These are phyloP conservation scores for Albugo laibachii DNA, from an alignment of 352 stramenopile genomes.

Conservation along the genomic window DNA sequence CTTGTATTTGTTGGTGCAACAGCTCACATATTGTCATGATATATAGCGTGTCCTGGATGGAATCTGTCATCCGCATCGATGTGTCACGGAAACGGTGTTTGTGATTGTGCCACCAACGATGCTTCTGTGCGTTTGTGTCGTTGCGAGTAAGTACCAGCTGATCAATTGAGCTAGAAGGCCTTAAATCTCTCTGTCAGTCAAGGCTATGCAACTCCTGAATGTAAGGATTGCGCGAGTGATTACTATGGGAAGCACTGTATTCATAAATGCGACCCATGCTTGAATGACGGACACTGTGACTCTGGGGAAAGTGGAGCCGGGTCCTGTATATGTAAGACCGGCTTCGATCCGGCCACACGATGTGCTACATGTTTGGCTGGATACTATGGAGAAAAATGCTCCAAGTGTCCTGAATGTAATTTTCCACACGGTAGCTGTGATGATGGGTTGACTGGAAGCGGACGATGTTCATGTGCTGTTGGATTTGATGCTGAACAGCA, in stretches of 20 bases:
- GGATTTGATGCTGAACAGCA: slow-evolving; percentile 48
- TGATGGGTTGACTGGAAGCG: slow-evolving; percentile 53
- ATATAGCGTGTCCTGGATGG: slow-evolving; percentile 50
- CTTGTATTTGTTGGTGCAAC: background rate
- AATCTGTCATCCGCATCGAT: slow-evolving; percentile 18
- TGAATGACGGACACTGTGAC: slow-evolving; percentile 55
- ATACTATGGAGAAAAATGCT: slow-evolving; percentile 50
- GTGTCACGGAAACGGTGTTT: slow-evolving; percentile 52
- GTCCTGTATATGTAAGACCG: slow-evolving; percentile 44
- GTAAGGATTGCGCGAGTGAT: slow-evolving; percentile 28
- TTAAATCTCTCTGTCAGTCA: slow-evolving; percentile 8
- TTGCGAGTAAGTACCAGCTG: slow-evolving; percentile 32
- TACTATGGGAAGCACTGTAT: slow-evolving; percentile 37
- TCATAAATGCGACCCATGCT: slow-evolving; percentile 39
- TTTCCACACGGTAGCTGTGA: slow-evolving; percentile 73
- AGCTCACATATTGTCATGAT: background rate
- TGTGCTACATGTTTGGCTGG: slow-evolving; percentile 61
- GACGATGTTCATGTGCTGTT: slow-evolving; percentile 67
- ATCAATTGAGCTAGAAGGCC: background rate
- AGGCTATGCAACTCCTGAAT: slow-evolving; percentile 53
- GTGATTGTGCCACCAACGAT: slow-evolving; percentile 44
- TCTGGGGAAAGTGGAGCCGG: slow-evolving; percentile 32
- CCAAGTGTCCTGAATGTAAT: slow-evolving; percentile 62
- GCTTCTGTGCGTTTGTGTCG: slow-evolving; percentile 26
- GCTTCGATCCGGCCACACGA: slow-evolving; percentile 51